Conservation (phyloP, 78 protist genomes). For the Chrysochromulina parva region DNA sequence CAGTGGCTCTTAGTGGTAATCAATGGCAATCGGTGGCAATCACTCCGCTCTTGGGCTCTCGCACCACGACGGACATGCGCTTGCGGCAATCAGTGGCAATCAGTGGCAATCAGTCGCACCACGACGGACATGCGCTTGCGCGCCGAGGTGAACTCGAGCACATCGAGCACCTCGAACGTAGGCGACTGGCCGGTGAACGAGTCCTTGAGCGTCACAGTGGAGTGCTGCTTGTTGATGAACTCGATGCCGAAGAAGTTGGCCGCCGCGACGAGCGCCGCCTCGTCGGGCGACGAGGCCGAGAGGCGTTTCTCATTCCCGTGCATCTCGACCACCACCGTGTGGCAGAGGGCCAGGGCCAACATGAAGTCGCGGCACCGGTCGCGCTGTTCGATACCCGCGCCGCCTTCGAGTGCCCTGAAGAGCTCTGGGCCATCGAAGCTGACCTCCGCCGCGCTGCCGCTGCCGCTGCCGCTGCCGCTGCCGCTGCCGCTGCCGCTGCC, state of each 20-base stretch:
- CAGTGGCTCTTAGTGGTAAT: too few relatives aligned
- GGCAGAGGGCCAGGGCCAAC: slow-evolving; percentile 79
- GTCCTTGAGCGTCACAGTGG: background rate
- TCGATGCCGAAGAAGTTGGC: background rate
- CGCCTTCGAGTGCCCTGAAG: background rate
- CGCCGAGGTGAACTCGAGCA: slow-evolving; percentile 74
- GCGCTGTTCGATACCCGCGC: background rate
- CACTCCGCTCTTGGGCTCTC: too few relatives aligned
- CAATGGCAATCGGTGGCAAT: too few relatives aligned
- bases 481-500: background rate
- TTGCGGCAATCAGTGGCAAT: too few relatives aligned
- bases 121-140: slow-evolving; percentile 79
- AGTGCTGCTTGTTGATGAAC: background rate
- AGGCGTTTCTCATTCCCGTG: background rate
- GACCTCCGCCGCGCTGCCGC: background rate
- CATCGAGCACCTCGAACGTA: slow-evolving; percentile 54
- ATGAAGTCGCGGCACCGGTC: slow-evolving; percentile 3
- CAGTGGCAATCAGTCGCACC: slow-evolving; percentile 24
- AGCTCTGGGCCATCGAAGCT: background rate
- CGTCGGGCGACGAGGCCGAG: slow-evolving; percentile 86
- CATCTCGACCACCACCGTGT: slow-evolving; percentile 71
- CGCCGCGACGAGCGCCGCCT: slow-evolving; percentile 81
- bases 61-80: too few relatives aligned
- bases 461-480: background rate
- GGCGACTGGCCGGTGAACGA: background rate